A percentile compares a stretch with the other conserved stretches of the same genome.
phyloP scores from a whole-genome alignment of 2,329 filamentous ascomycete genomes.

The Talaromyces amestolkiae region DNA sequence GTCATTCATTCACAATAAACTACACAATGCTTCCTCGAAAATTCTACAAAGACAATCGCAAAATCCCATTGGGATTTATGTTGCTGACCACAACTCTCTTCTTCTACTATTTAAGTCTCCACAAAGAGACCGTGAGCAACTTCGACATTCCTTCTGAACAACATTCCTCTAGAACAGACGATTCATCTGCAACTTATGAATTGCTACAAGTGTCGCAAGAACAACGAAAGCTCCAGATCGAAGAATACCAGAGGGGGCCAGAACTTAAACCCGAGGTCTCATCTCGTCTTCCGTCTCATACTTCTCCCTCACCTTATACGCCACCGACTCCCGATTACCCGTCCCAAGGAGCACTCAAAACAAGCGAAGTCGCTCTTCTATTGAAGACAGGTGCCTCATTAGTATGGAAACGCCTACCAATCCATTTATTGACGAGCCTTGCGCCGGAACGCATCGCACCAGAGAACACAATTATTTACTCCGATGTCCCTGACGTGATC shows the following conservation, averaged over 20 bases:
- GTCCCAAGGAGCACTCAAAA: constrained; percentile 10
- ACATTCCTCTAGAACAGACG: neutral
- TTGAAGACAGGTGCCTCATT: constrained; percentile 30
- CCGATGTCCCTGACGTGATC: constrained; percentile 27
- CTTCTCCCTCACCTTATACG: neutral
- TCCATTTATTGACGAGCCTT: constrained; percentile 28
- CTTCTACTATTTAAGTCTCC: constrained; percentile 27
- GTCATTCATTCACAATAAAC: neutral
- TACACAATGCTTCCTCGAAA: constrained; percentile 18
- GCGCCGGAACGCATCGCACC: constrained; percentile 25
- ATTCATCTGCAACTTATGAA: neutral
- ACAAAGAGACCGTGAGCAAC: constrained; percentile 14
- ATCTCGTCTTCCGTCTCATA: neutral
- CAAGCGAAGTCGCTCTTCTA: constrained; percentile 21
- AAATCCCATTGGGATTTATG: constrained; percentile 27
- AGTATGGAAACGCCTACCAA: constrained; percentile 28
- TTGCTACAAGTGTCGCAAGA: neutral
- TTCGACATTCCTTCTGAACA: neutral
- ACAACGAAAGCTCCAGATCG: neutral
- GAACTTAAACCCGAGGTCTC: neutral
- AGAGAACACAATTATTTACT: constrained; percentile 27
- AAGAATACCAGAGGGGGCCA: neutral
- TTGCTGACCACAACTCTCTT: constrained; percentile 25
- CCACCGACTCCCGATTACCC: neutral
- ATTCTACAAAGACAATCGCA: constrained; percentile 28